Base-by-base conservation (phyloP, 23 red algal genomes). In the Gracilaria caudata region DNA sequence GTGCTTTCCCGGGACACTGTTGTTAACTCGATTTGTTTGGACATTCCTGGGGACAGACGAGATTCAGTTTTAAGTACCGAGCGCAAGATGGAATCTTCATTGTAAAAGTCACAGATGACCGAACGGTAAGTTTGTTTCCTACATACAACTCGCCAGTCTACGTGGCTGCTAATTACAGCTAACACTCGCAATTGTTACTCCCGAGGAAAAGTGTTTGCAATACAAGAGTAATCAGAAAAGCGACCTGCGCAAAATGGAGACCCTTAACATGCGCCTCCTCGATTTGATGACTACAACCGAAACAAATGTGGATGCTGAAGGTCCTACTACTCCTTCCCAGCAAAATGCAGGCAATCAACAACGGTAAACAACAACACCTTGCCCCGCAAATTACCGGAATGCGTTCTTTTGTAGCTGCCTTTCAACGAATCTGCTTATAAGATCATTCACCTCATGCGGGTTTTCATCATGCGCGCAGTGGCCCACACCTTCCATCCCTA, bases 381-480 rank as follows among this genome's bases (percentile, higher is more conserved):
- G n/a, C n/a, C n/a, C n/a, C 40, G 4, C 4, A 24, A 19, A 33
- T 40, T 75, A 75, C 70, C 70, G 70, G 13, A 49, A 28, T 28
- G n/a, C 29, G 56, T 25, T 51, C 28, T 53, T 55, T 58, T 61
- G 51, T 9, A 63, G 29, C 51, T 80, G 77, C n/a, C 6, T 77
- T 82, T 91, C 23, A 36, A 89, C 78, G 76, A 98, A 90, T 26
- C 76, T 90, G 44, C 11, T 28, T n/a, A 98, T 61, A 24, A 94
- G 63, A 39, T 64, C 61, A 73, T 94, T 95, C 26, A 92, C 89
- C 24, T 32, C 74, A 45, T 91, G 77, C 11, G 97, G 97, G 17
- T 65, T 86, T 72, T 99, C 92, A 58, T 99, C 97, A 34, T 95
- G 92, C 3, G 97, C 90, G 55, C 97, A 99, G 78, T 99, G 97